Base-by-base conservation (phyloP, 192 early-diverging fungal genomes). In the Kickxella alabastrina region DNA sequence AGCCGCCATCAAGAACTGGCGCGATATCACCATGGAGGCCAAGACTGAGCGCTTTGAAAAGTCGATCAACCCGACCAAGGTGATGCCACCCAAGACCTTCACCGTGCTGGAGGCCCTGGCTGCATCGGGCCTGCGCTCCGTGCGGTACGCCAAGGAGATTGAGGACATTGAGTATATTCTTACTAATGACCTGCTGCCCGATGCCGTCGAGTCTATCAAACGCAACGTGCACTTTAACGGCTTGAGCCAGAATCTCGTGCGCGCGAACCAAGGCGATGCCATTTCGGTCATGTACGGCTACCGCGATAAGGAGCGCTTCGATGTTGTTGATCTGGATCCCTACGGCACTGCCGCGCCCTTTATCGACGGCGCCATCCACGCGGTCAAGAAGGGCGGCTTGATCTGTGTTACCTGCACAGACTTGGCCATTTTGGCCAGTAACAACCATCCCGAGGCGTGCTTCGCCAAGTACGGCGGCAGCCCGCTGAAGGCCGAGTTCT, bases 361-460 rank as follows among this genome's bases (percentile, higher is more conserved):
- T 63, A 60, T 98, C 14, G 97, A 99, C 61, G 92, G 83, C 9
- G 93, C 94, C 3, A 85, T 99, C 4, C 90, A 97, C 47, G 82
- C 91, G 2, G 92, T 96, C 10, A 85, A 95, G 36, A 92, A 92
- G 52, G 92, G 87, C 73, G 89, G 89, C 2, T 70, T 99, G 14
- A 79, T 99, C 24, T 97, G 94, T 62, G 85, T 99, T 6, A 99
- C 97, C 3, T 99, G 95, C 74, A 99, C 97, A 2, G 97, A 99
- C 82, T 74, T 98, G 73, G 93, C 91, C 6, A 82, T 95, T 15
- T 80, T 99, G 13, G 90, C 93, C 55, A 92, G 93, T 42, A 86
- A 68, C 77, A 99, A 83, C 66, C 81, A 88, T 71, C 89, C 79
- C 44, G 95, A 86, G 71, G 82, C 86, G 50, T 89, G 85, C 59